Evolutionary conservation across 306 rosid genomes (phyloP).

Genomic region (Pyrus pyrifolia): DNA sequence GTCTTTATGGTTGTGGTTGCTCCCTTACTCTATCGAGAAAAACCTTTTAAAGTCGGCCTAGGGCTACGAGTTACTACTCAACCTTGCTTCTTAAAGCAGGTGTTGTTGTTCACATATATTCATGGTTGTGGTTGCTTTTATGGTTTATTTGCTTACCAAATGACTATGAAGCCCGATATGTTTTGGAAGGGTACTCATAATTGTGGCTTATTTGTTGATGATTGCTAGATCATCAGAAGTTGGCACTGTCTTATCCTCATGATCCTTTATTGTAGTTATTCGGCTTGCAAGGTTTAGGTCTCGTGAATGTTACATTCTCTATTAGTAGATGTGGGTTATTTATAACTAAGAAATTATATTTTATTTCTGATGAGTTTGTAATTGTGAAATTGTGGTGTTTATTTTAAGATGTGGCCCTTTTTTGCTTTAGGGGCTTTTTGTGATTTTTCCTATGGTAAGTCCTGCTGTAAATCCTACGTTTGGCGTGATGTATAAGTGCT

Average conservation of each 20-base stretch:
- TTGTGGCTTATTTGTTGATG: too few relatives aligned
- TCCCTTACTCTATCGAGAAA: too few relatives aligned
- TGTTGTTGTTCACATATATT: not conserved
- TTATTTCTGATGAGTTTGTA: not conserved
- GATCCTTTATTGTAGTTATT: too few relatives aligned
- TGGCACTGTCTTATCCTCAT: too few relatives aligned
- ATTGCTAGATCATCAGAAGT: too few relatives aligned
- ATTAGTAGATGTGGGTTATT: not conserved
- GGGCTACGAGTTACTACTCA: not conserved
- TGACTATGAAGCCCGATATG: not conserved
- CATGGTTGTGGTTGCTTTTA: not conserved
- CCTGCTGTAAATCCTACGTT: not conserved
- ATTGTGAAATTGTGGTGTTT: not conserved
- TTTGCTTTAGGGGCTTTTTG: too few relatives aligned
- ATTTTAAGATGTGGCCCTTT: too few relatives aligned
- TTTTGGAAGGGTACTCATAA: not conserved
- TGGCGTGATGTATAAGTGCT: not conserved
- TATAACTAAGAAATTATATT: too few relatives aligned
- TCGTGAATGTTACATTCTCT: not conserved
- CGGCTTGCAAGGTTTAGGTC: not conserved
- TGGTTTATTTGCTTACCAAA: not conserved
- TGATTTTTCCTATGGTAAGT: not conserved
- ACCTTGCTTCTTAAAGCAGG: too few relatives aligned
- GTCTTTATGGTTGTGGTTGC: too few relatives aligned
- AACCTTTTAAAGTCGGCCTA: too few relatives aligned